A percentile compares a stretch with the other conserved stretches of the same genome.
phyloP scores from a whole-genome alignment of 495 filamentous ascomycete species.

The Penicillium steckii region DNA sequence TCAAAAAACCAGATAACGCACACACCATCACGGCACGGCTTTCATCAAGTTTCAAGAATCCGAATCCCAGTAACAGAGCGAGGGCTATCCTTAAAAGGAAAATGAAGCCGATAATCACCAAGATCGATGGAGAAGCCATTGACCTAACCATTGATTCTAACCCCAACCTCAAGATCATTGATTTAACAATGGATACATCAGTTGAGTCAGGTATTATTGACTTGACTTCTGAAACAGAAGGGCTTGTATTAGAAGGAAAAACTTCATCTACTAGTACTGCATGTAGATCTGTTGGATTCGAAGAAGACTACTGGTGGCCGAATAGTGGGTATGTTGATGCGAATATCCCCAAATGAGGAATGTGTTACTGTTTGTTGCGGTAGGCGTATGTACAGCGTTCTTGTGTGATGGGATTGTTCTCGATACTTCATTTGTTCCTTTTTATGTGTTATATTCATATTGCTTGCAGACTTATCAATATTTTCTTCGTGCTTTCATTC shows the following conservation, averaged over 20 bases:
- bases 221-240: background rate
- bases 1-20: slow-evolving; percentile 3
- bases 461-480: too few species aligned
- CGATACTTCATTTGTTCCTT: too few species aligned
- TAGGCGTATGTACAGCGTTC: too few species aligned
- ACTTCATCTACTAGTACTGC: background rate
- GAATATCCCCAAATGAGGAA: slow-evolving; percentile 17
- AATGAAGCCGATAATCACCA: background rate
- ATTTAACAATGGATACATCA: background rate
- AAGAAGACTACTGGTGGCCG: slow-evolving; percentile 51
- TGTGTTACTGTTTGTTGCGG: too few species aligned
- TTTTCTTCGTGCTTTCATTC: too few species aligned
- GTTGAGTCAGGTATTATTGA: too few species aligned
- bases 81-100: background rate
- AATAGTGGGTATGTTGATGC: slow-evolving; percentile 30
- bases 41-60: background rate
- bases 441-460: too few species aligned
- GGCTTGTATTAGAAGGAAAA: background rate
- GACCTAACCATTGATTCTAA: background rate
- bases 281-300: slow-evolving; percentile 11
- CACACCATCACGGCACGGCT: background rate
- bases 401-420: too few species aligned
- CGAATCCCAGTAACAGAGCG: background rate
- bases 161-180: background rate
- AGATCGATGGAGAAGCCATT: background rate